Evolutionary conservation across 78 protist species (phyloP), one percentile per base, ranked within the genome.

Genomic region (Dictyostelium firmibasis): DNA sequence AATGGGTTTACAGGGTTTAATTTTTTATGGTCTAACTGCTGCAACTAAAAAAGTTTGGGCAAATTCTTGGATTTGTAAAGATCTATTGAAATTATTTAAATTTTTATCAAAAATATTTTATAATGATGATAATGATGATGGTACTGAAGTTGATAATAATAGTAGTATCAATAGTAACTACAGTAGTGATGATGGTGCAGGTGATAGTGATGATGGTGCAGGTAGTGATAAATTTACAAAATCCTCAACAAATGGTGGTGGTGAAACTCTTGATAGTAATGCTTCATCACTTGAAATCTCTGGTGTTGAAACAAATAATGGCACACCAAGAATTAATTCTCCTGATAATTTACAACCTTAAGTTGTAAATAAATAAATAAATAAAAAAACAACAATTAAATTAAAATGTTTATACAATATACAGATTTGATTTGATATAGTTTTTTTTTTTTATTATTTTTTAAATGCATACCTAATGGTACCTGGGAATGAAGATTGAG

Each of bases 41-140:
- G 50, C 50, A 13, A 89, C 81, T 23, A 76, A 64, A 79, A 57
- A 67, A 43, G 81, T 87, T 18, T 87, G 93, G 93, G 29, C 67
- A 16, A 57, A 57, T 20, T 57, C 67, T 57, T 57, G 67, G 67
- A 57, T 57, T 20, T 57, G 27, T 57, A 57, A 57, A 57, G 67
- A 57, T 57, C 20, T 57, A 5, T 57, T 57, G 20, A 57, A 57
- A 20, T 20, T 57, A 20, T 57, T 20, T 20, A 57, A 57, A 57
- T 20, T 57, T 2, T 20, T 57, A 0, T 20, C 67, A 57, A 20
- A 20, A 5, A 57, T 5, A 57, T 23, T 57, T 20, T 57, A 57
- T 57, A 57, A 0, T 57, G 23, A 14, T 1, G 67, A n/a, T n/a
- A n/a, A 44, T 44, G 53, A 14, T 1, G 67, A 57, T 57, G 4